Conservation (phyloP, 495 filamentous ascomycete genomes). For the Tricharina praecox region DNA sequence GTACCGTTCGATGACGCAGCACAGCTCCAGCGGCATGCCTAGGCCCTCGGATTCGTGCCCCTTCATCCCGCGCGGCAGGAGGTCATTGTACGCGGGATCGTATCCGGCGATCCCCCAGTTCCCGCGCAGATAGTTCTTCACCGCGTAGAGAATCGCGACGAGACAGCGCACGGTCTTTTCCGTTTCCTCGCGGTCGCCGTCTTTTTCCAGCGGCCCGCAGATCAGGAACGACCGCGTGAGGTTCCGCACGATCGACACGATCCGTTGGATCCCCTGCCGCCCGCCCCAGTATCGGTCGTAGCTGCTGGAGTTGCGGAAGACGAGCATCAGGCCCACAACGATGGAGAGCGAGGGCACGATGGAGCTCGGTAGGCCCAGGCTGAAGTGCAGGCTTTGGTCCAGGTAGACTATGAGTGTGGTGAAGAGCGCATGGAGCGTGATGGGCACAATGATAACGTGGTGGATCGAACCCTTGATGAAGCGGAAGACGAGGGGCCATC, state of each 20-base stretch:
- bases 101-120: conserved; percentile 46
- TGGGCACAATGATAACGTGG: conserved; percentile 42
- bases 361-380: conserved; percentile 43
- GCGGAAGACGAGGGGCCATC: conserved; percentile 57
- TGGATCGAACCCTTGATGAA: conserved; percentile 67
- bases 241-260: conserved; percentile 46
- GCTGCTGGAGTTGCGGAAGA: conserved; percentile 56
- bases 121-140: conserved; percentile 58
- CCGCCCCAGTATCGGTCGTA: conserved; percentile 63
- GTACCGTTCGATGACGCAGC: conserved; percentile 51
- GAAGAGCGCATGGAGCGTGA: conserved; percentile 47
- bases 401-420: conserved; percentile 46
- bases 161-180: conserved; percentile 33
- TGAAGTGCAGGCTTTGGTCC: conserved; percentile 38
- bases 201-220: conserved; percentile 32
- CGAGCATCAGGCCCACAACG: conserved; percentile 65
- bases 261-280: conserved; percentile 39
- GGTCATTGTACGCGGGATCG: conserved; percentile 39
- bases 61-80: conserved; percentile 42
- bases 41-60: conserved; percentile 49
- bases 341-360: conserved; percentile 66
- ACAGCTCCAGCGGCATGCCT: conserved; percentile 47
- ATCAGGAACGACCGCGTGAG: conserved; percentile 42
- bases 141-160: conserved; percentile 53
- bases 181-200: conserved; percentile 37